Conservation (phyloP, 306 rosid genomes). For the Acacia melanoxylon region DNA sequence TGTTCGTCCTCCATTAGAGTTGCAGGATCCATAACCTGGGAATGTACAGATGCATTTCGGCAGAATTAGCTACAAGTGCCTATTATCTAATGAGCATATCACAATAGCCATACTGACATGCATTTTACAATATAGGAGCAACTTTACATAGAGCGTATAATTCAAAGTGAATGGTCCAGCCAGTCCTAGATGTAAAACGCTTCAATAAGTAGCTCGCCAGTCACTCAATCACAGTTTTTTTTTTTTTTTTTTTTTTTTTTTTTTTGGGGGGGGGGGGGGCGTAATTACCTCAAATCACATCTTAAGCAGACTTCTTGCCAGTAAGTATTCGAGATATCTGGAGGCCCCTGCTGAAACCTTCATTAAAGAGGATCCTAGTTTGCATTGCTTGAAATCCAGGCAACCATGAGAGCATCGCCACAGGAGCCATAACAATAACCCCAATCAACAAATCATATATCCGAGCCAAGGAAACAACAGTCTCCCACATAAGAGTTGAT, state of each 20-base stretch:
- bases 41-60: slow-evolving; percentile 17
- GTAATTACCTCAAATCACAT: slow-evolving; percentile 47
- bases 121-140: slow-evolving; percentile 4
- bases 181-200: slow-evolving; percentile 16
- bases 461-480: slow-evolving; percentile 84
- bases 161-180: slow-evolving; percentile 23
- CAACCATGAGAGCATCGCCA: slow-evolving; percentile 87
- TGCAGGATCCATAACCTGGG: slow-evolving; percentile 10
- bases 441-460: slow-evolving; percentile 82
- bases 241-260: no score
- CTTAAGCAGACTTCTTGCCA: slow-evolving; percentile 76
- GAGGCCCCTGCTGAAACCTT: slow-evolving; percentile 97
- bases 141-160: slow-evolving; percentile 1
- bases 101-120: background rate
- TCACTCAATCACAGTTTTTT: background rate
- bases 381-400: slow-evolving; percentile 98
- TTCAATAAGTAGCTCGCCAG: slow-evolving; percentile 17
- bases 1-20: background rate
- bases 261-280: no score
- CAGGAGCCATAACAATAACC: slow-evolving; percentile 77
- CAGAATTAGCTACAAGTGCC: slow-evolving; percentile 22
- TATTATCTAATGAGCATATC: slow-evolving; percentile 9
- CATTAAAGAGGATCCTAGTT: slow-evolving; percentile 91
- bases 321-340: slow-evolving; percentile 85
- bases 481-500: slow-evolving; percentile 80